Base-by-base conservation (phyloP, 192 early-diverging fungal genomes). In the Glomus cerebriforme region DNA sequence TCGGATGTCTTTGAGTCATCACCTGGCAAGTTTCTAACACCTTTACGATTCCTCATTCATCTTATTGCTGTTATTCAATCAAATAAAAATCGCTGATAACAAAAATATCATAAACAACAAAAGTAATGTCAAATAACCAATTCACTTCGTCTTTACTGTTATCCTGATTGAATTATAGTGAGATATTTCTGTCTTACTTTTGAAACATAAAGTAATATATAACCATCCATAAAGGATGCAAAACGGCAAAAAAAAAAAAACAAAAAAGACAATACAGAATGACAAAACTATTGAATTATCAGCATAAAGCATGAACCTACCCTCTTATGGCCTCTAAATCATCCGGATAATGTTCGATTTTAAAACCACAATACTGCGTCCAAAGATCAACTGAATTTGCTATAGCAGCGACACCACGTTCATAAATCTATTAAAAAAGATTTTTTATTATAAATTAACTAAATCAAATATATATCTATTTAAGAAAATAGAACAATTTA, bases 301-400 rank as follows among this genome's bases (percentile, higher is more conserved):
- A 22, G n/a, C 22, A 37, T 60, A 47, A 34, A 73, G 63, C 47
- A n/a, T 58, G 31, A 68, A 90, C 88, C 87, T 82, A 93, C 92
- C 79, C 84, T 85, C 90, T 78, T 35, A 92, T 89, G 4, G 65
- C 81, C 15, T 85, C 87, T n/a, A 75, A 79, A 37, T 91, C 87
- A 43, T 86, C 85, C n/a, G 79, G 79, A 58, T 83, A 82, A 49
- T 91, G 82, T 26, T 91, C 87, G 66, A 91, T 85, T 69, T 88
- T 88, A 79, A 93, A 92, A 9, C 85, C 75, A 77, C 87, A 87
- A 79, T 92, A 93, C 68, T 93, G 92, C 13, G 84, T 90, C 92
- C 92, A 93, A 8, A 93, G 82, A 64, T 93, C 92, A 24, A 92
- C 86, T 35, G 89, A 91, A 81, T 92, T 92, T 54, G 85, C 81